Base-by-base conservation (phyloP, 139 green algal species). In the Picochlorum sp. region DNA sequence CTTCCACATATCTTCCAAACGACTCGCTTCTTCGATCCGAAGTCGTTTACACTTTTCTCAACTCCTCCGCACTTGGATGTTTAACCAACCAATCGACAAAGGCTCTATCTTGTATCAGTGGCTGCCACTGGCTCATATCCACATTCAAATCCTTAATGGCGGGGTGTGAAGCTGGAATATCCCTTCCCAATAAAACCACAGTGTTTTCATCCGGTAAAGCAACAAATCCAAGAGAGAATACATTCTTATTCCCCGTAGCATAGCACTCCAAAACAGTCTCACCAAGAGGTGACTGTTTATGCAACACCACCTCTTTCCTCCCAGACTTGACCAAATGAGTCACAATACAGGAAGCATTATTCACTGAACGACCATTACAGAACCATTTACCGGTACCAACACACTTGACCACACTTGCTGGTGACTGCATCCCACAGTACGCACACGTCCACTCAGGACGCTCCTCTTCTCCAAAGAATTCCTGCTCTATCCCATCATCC, bases 261-360 rank as follows among this genome's bases (percentile, higher is more conserved):
- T 97, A 99, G 81, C 93, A 99, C 81, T 98, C 93, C 18, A 98
- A 80, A 54, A 95, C 72, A 4, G 88, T 87, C 9, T 98, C 90
- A 0, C 92, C 93, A 26, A 99, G 82, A 3, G 93, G 93, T 28
- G 69, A 88, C 74, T 95, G 83, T 63, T 79, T 84, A 80, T 99
- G 93, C 63, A 99, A 85, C 63, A 81, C 65, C 14, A 95, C 86
- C 71, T 97, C 89, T 91, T 79, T 45, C 10, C 47, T 11, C 11
- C 62, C 67, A 14, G n/a, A 62, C 47, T 77, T 67, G 24, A 83
- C 80, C 51, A 97, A 77, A 66, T 97, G 91, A 28, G 86, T 84
- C 15, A 98, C 71, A 68, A 96, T 91, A 76, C 88, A 94, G 3
- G 85, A 91, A 30, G 87, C 88, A 4, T 73, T 73, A 18, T 69